These are phyloP conservation scores for Thozetella sp. DNA, from an alignment of 495 filamentous ascomycete genomes.

Conservation along the genomic window DNA sequence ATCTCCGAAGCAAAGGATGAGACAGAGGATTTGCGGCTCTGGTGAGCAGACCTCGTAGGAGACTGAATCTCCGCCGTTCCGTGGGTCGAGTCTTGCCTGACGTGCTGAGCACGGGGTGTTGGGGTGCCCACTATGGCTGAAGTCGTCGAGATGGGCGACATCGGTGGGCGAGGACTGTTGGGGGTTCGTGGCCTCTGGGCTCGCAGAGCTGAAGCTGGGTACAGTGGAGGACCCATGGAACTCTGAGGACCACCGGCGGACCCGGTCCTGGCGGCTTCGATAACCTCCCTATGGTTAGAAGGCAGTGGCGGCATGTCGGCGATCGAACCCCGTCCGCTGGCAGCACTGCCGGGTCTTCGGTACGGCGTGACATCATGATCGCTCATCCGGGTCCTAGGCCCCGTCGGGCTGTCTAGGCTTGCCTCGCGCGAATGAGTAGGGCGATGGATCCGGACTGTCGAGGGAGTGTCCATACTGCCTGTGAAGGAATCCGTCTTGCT, in stretches of 20 bases:
- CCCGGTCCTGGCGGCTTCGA: slow-evolving; percentile 70
- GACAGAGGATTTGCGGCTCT: slow-evolving; percentile 75
- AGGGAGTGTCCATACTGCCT: slow-evolving; percentile 26
- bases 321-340: slow-evolving; percentile 51
- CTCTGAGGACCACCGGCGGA: slow-evolving; percentile 47
- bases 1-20: slow-evolving; percentile 95
- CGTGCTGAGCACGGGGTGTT: slow-evolving; percentile 33
- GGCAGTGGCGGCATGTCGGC: slow-evolving; percentile 70
- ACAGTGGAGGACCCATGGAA: slow-evolving; percentile 82
- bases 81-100: slow-evolving; percentile 25
- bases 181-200: slow-evolving; percentile 71
- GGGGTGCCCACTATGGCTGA: slow-evolving; percentile 33
- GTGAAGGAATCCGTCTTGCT: slow-evolving; percentile 15
- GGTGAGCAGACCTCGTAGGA: slow-evolving; percentile 31
- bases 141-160: slow-evolving; percentile 32
- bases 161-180: slow-evolving; percentile 31
- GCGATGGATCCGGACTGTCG: slow-evolving; percentile 32
- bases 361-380: slow-evolving; percentile 27
- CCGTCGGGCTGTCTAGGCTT: slow-evolving; percentile 34
- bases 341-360: slow-evolving; percentile 68
- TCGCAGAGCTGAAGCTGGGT: slow-evolving; percentile 79
- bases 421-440: slow-evolving; percentile 27
- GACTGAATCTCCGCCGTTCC: slow-evolving; percentile 41
- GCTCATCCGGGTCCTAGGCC: slow-evolving; percentile 28
- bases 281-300: slow-evolving; percentile 77